A percentile compares a stretch with the other conserved stretches of the same genome.
These are phyloP conservation scores for Salvia sclarea DNA, from an alignment of 305 asterid genomes.

Conservation along the genomic window DNA sequence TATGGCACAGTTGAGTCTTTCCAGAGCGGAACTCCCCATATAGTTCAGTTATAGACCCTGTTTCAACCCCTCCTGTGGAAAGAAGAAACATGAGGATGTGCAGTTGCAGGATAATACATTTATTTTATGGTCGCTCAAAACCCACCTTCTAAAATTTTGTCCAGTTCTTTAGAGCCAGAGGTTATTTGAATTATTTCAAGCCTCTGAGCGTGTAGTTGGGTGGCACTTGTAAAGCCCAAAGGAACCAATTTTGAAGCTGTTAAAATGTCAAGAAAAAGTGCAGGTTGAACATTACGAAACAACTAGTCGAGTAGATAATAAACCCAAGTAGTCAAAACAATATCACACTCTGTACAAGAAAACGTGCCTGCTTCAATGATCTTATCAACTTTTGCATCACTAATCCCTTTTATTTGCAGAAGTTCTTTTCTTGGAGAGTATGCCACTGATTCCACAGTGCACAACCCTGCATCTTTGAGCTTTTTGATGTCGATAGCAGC, in stretches of 20 bases:
- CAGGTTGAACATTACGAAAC: neutral
- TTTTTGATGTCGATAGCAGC: conserved; percentile 84
- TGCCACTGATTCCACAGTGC: conserved; percentile 90
- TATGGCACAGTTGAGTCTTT: conserved; percentile 96
- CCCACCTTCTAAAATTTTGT: conserved; percentile 82
- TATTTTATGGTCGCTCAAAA: neutral
- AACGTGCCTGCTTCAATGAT: conserved; percentile 93
- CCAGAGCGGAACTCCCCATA: conserved; percentile 96
- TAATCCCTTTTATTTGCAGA: conserved; percentile 86
- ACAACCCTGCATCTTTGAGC: conserved; percentile 89
- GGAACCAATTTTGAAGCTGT: conserved; percentile 97
- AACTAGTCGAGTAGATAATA: neutral
- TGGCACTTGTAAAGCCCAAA: conserved; percentile 91
- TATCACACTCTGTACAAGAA: conserved; percentile 9
- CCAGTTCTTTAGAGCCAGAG: conserved; percentile 94
- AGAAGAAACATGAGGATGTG: conserved; percentile 13
- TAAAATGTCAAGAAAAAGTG: conserved; percentile 24
- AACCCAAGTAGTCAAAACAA: neutral
- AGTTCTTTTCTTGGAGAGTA: conserved; percentile 96
- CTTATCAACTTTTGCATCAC: conserved; percentile 98
- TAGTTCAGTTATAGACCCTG: conserved; percentile 88
- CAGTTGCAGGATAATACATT: conserved; percentile 3
- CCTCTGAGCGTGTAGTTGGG: conserved; percentile 91
- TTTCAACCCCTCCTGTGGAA: conserved; percentile 85
- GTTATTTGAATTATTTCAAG: conserved; percentile 94